These are phyloP conservation scores for Populus tomentosa DNA, from an alignment of 441 rosid species.

Conservation along the genomic window DNA sequence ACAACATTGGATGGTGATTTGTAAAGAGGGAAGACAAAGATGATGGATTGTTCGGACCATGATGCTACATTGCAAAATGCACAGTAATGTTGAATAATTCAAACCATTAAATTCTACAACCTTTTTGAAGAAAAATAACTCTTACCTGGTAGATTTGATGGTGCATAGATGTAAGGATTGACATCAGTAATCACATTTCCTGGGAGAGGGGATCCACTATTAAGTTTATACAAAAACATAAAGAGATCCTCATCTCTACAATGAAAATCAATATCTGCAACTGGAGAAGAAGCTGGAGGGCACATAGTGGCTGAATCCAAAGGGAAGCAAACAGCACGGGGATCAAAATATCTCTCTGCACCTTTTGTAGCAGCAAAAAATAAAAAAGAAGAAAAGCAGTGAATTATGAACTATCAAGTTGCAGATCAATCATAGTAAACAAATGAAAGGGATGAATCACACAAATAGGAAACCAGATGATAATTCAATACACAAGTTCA, in stretches of 20 bases:
- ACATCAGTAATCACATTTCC: constrained; percentile 32
- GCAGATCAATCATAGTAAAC: not conserved
- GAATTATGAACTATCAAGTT: not conserved
- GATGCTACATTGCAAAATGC: not conserved
- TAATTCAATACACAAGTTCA: not conserved
- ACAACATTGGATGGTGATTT: not conserved
- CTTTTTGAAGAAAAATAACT: not conserved
- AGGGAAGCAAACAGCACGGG: not conserved
- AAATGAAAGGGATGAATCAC: not conserved
- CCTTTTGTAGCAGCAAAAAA: not conserved
- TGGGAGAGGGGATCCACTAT: constrained; percentile 34
- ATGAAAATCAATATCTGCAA: constrained; percentile 16
- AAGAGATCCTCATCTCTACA: constrained; percentile 30
- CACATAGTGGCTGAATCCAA: constrained; percentile 24
- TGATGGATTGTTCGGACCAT: not conserved
- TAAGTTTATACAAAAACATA: constrained; percentile 20
- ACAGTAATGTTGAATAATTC: too few species aligned
- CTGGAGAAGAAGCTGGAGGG: constrained; percentile 20
- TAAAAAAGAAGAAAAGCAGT: not conserved
- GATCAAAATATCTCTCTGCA: constrained; percentile 3
- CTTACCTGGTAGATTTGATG: constrained; percentile 43
- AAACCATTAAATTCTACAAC: not conserved
- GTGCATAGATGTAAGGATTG: constrained; percentile 33
- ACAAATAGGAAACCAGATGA: not conserved
- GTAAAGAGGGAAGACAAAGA: not conserved